Percentiles rank a stretch among this genome's conserved stretches.
These are phyloP conservation scores for Ziziphus jujuba DNA, from an alignment of 306 rosid genomes.

Conservation along the genomic window DNA sequence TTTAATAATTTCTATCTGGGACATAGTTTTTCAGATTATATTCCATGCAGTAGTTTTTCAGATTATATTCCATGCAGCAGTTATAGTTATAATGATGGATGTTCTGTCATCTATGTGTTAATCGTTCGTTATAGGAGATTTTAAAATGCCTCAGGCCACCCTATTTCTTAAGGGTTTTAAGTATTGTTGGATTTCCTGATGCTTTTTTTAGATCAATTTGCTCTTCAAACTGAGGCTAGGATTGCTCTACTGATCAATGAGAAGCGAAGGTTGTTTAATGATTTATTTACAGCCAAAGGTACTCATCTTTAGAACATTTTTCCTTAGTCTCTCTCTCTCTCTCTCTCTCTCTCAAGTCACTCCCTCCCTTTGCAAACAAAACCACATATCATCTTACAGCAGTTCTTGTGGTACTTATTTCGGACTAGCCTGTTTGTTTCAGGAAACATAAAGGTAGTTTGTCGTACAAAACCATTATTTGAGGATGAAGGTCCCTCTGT, in stretches of 20 bases:
- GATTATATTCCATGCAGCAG: slow-evolving; percentile 11
- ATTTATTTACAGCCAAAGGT: slow-evolving; percentile 96
- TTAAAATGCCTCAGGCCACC: background rate
- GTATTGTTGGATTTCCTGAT: slow-evolving; percentile 20
- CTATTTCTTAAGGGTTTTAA: slow-evolving; percentile 8
- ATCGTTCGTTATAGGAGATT: slow-evolving; percentile 11
- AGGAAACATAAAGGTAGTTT: slow-evolving; percentile 82
- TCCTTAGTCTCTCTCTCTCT: slow-evolving; percentile 16
- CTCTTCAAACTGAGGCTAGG: slow-evolving; percentile 82
- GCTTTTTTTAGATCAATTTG: slow-evolving; percentile 68
- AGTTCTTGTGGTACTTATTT: background rate
- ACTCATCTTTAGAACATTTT: slow-evolving; percentile 32
- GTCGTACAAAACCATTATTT: slow-evolving; percentile 87
- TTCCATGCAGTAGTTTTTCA: no score
- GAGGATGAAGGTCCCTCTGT: slow-evolving; percentile 89
- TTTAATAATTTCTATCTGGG: background rate
- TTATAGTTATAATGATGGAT: slow-evolving; percentile 1
- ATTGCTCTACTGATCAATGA: slow-evolving; percentile 80
- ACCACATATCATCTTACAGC: background rate
- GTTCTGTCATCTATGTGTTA: slow-evolving; percentile 13
- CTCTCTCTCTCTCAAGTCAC: slow-evolving; percentile 1
- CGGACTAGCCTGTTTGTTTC: slow-evolving; percentile 31
- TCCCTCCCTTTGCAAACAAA: background rate
- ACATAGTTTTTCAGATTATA: no score
- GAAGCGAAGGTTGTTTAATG: slow-evolving; percentile 92